Percentiles rank a stretch among this genome's conserved stretches.
Conservation (phyloP, 805 yeast species). For the Lipomyces lipofer region DNA sequence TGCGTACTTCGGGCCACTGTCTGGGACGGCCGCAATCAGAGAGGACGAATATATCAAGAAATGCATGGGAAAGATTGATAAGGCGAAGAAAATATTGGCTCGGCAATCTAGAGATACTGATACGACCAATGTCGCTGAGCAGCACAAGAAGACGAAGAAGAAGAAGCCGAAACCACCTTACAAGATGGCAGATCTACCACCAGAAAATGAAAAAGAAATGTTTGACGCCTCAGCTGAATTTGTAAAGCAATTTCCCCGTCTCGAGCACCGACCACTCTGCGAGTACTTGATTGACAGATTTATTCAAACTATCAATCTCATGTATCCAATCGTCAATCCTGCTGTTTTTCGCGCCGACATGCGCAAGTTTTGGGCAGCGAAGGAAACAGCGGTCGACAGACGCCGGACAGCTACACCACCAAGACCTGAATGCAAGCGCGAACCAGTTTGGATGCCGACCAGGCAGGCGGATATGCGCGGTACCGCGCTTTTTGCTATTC, state of each 20-base stretch:
- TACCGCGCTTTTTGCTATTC: slow-evolving; percentile 27
- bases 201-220: too few species aligned
- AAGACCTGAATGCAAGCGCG: too few species aligned
- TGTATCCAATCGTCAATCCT: slow-evolving; percentile 31
- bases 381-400: slow-evolving; percentile 5
- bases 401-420: background rate
- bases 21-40: slow-evolving; percentile 1
- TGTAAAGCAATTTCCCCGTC: slow-evolving; percentile 18
- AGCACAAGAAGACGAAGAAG: background rate
- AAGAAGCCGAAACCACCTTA: background rate
- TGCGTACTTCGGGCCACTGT: slow-evolving; percentile 17
- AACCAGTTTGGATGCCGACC: too few species aligned
- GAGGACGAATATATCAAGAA: slow-evolving; percentile 8
- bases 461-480: slow-evolving; percentile 25
- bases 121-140: too few species aligned
- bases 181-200: background rate
- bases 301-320: slow-evolving; percentile 29
- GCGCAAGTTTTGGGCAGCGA: slow-evolving; percentile 21
- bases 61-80: background rate
- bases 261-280: slow-evolving; percentile 32
- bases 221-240: slow-evolving; percentile 8
- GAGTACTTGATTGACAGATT: slow-evolving; percentile 31
- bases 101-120: too few species aligned
- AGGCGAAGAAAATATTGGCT: background rate
- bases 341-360: slow-evolving; percentile 22